Evolutionary conservation across 148 eudicot species (phyloP), one percentile per base, ranked within the genome.

Genomic region (Selenicereus undatus): DNA sequence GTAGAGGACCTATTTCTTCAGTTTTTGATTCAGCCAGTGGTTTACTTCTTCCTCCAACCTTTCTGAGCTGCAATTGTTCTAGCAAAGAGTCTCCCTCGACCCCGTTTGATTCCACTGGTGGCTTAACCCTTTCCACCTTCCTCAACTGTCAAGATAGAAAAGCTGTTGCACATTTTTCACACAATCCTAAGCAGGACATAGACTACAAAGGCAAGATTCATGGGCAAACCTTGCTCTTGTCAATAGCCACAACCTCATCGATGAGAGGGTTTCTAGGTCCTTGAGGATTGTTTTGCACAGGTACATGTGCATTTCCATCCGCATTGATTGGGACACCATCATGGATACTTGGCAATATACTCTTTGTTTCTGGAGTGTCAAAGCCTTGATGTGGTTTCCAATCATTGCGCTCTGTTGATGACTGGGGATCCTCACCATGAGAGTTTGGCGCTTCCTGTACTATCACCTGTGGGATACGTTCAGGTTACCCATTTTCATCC

Each of bases 241-340:
- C 98, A 84, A 87, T 91, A 58, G 94, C 93, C 81, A 86, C 90
- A 71, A 93, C 94, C 69, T 90, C 98, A 83, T 91, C 94, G 50
- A 95, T 91, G 74, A 95, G 91, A 84, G 98, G 98, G 77, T 90
- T 95, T 64, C 94, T 91, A 58, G 96, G 97, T 79, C 97, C 79
- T 8, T 85, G 94, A 83, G 88, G 83, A 86, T 93, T 95, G 80
- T 84, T 85, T 22, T 82, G 89, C 66, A 86, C 78, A 76, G 76
- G 78, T 24, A 88, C 97, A 86, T 88, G 88, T 29, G 76, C 52
- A 72, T 71, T 82, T 71, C 80, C 91, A 72, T 86, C 89, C 65
- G 87, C 89, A 50, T 71, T 72, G 78, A 76, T 72, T 56, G 85
- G 73, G 80, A 22, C 48, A 26, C 75, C 74, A 52, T 79, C 60